Base-by-base conservation (phyloP, 306 rosid genomes). In the Sphenostylis stenocarpa region DNA sequence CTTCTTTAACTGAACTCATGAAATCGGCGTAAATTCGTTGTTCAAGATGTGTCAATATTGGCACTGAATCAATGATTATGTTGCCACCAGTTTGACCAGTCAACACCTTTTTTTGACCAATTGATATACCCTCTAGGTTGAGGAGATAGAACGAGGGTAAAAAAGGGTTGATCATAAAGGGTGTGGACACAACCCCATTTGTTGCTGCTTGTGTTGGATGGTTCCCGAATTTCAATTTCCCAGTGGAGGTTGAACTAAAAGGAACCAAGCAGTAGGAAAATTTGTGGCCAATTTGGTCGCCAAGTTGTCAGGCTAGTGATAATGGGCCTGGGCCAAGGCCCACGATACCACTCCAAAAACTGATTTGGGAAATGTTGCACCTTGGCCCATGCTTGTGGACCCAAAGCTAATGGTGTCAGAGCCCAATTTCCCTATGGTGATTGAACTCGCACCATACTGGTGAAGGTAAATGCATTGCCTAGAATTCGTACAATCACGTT, bases 291-390 rank as follows among this genome's bases (percentile, higher is more conserved):
- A 70, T 70, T 49, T 60, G 15, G 17, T 10, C 44, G 7, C 72
- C 77, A 5, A 79, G 55, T 26, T 79, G 77, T 3, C 67, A 61
- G 19, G 73, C 57, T 7, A 79, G 61, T 2, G 83, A 79, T 3
- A 70, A 34, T 23, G 83, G 77, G 9, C 83, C 83, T 1, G 62
- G 20, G 0, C 83, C 83, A 60, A 79, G 83, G 24, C 83, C 83
- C 45, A 71, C 72, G 1, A 79, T 10, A 3, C 83, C 83, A 2
- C 14, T 1, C 69, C 48, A 11, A 63, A 63, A 17, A 34, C 26
- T 0, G 48, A 17, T 63, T 63, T 6, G n/a, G 69, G 47, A 34
- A 63, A 63, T 11, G 48, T 10, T 5, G 10, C 71, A 65, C 20
- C 13, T 65, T 65, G 71, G 34, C 33, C 20, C 19, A 2, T 2